phyloP scores from a whole-genome alignment of 2,329 filamentous ascomycete species.

The Metarhizium anisopliae region DNA sequence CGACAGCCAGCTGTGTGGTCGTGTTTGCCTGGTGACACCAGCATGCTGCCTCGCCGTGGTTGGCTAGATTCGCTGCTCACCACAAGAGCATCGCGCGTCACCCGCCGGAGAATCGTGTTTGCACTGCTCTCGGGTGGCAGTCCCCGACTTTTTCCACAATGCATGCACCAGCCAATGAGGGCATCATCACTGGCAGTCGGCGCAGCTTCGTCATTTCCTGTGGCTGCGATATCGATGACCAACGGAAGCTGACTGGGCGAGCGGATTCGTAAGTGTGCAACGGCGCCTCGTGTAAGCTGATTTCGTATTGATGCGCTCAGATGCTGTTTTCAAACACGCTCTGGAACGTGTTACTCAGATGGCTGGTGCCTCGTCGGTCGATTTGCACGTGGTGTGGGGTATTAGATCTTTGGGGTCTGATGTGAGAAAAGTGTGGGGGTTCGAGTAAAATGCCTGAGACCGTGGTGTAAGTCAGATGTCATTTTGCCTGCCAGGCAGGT shows the following conservation, averaged over 20 bases:
- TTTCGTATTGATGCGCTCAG: background rate
- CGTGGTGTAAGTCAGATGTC: background rate
- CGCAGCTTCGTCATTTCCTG: background rate
- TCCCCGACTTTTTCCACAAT: slow-evolving; percentile 1
- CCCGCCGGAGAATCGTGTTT: background rate
- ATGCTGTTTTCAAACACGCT: background rate
- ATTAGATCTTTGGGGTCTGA: background rate
- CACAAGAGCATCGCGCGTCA: background rate
- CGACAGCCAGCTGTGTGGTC: background rate
- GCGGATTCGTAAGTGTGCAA: background rate
- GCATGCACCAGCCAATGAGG: background rate
- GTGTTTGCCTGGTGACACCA: background rate
- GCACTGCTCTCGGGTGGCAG: background rate
- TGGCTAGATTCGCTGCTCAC: background rate
- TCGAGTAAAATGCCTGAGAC: slow-evolving; percentile 1
- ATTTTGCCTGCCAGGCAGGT: background rate
- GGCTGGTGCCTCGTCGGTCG: background rate
- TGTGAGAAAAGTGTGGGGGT: background rate
- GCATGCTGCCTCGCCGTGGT: background rate
- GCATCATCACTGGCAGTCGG: background rate
- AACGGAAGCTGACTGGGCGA: background rate
- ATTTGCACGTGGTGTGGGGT: background rate
- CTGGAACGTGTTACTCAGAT: too few relatives aligned
- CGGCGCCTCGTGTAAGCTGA: background rate
- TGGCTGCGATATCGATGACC: slow-evolving; percentile 2